A percentile compares a stretch with the other conserved stretches of the same genome.
Conservation (phyloP, 495 filamentous ascomycete species). For the Astrocystis sublimbata region DNA sequence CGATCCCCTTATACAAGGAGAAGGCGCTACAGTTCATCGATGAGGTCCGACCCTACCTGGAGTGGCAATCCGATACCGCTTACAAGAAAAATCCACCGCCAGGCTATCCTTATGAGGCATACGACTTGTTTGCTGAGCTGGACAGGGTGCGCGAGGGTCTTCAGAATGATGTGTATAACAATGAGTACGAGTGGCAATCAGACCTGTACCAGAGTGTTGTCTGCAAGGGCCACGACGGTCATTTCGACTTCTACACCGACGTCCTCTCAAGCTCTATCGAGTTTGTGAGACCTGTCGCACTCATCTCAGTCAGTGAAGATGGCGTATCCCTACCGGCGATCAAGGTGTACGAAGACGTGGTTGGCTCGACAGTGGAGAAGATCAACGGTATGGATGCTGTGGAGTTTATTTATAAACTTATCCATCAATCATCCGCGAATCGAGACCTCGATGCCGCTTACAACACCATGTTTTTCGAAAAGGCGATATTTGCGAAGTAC, state of each 20-base stretch:
- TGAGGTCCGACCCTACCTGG: constrained; percentile 35
- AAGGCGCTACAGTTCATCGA: constrained; percentile 36
- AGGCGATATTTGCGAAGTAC: background rate
- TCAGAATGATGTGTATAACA: constrained; percentile 31
- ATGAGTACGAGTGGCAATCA: constrained; percentile 36
- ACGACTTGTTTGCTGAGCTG: constrained; percentile 39
- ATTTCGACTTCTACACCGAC: constrained; percentile 39
- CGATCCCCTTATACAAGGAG: constrained; percentile 36
- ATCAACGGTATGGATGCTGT: constrained; percentile 36
- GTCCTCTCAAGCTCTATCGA: constrained; percentile 30
- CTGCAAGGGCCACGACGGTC: constrained; percentile 39
- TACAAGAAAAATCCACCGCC: constrained; percentile 38
- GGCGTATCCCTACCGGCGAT: constrained; percentile 30
- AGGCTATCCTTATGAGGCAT: constrained; percentile 37
- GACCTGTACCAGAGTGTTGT: constrained; percentile 30
- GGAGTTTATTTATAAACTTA: constrained; percentile 20
- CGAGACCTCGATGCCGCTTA: constrained; percentile 46
- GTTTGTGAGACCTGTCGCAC: constrained; percentile 20
- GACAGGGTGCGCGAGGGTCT: constrained; percentile 31
- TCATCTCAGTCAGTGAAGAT: constrained; percentile 35
- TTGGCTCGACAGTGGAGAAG: constrained; percentile 12
- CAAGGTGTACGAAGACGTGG: constrained; percentile 27
- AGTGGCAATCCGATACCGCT: constrained; percentile 39
- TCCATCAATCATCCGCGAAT: constrained; percentile 6
- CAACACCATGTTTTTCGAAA: constrained; percentile 40